Evolutionary conservation across 768 basidiomycete genomes (phyloP).

Genomic region (Suillus paluster): DNA sequence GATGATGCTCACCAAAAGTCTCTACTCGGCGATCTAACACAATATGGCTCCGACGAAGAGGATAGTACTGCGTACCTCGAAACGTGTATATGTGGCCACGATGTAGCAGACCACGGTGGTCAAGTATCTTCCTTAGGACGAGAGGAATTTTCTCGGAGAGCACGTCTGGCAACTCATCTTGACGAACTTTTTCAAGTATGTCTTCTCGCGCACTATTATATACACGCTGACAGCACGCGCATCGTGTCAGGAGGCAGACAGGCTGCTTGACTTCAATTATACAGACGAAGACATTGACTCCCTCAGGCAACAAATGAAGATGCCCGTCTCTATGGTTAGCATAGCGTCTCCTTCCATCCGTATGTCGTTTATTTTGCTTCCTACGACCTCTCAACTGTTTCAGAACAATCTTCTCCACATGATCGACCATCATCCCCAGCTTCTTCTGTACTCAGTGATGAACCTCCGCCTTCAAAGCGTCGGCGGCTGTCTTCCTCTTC

Average conservation of each 20-base stretch:
- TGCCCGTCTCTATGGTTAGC: slow-evolving; percentile 54
- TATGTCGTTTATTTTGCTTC: slow-evolving; percentile 30
- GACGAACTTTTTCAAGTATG: slow-evolving; percentile 84
- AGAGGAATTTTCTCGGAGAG: slow-evolving; percentile 72
- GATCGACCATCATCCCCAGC: slow-evolving; percentile 23
- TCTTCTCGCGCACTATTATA: slow-evolving; percentile 8
- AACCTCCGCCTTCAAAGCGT: slow-evolving; percentile 53
- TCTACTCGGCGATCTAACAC: slow-evolving; percentile 56
- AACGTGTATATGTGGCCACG: slow-evolving; percentile 73
- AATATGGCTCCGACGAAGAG: slow-evolving; percentile 77
- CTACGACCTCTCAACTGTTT: slow-evolving; percentile 16
- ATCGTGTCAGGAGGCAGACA: slow-evolving; percentile 63
- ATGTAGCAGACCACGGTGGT: slow-evolving; percentile 67
- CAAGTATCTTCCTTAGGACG: slow-evolving; percentile 57
- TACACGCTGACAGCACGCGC: slow-evolving; percentile 5
- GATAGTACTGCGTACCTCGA: slow-evolving; percentile 59
- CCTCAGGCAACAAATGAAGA: slow-evolving; percentile 70
- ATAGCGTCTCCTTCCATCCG: slow-evolving; percentile 59
- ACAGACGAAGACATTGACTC: slow-evolving; percentile 70
- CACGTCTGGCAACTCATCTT: slow-evolving; percentile 74
- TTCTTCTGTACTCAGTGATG: slow-evolving; percentile 52
- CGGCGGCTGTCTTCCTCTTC: slow-evolving; percentile 62
- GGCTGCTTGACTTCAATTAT: slow-evolving; percentile 81
- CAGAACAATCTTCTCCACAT: slow-evolving; percentile 27
- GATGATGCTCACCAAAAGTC: slow-evolving; percentile 45